Base-by-base conservation (phyloP, 345 rosid species). In the Corchorus capsularis region DNA sequence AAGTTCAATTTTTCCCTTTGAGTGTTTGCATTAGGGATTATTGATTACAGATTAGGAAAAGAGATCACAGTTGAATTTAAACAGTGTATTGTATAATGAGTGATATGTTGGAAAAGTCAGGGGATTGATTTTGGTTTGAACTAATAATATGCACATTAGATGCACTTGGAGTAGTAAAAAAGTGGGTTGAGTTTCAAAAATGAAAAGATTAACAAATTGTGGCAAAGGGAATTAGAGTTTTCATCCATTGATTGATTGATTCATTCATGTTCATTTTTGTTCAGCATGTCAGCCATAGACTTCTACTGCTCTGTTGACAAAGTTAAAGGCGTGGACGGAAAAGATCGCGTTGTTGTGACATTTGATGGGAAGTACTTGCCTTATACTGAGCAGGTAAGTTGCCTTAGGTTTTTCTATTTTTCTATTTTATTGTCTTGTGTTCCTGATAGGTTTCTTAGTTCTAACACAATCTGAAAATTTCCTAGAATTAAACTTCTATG, bases 241-340 rank as follows among this genome's bases (percentile, higher is more conserved):
- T 79, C 20, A 43, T 19, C 8, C 8, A 10, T 60, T 47, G 15
- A 17, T 20, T 41, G 8, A 22, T 73, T 47, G 15, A 17, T 20
- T 41, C 15, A 22, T 73, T 73, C 63, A 15, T 66, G 39, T 10
- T 20, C 32, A 12, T 19, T 68, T 39, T 20, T 78, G 57, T 69
- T 68, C 82, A 94, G 97, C 59, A 94, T 91, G 98, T 94, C 98
- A 4, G 97, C 98, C 4, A 90, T 94, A 89, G 98, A 94, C 73
- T 94, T 91, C 84, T 89, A 89, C 84, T 93, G 98, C 87, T 93
- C 98, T 0, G 98, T 94, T 12, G 97, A 94, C 87, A 93, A 93
- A 85, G 83, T 89, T 69, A 87, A 86, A 83, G 95, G 93, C 4
- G 90, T 86, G 54, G 97, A 94, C 75, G 98, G 98, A 63, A 90